Base-by-base conservation (phyloP, 2,329 filamentous ascomycete genomes). In the Neofusicoccum ribis region DNA sequence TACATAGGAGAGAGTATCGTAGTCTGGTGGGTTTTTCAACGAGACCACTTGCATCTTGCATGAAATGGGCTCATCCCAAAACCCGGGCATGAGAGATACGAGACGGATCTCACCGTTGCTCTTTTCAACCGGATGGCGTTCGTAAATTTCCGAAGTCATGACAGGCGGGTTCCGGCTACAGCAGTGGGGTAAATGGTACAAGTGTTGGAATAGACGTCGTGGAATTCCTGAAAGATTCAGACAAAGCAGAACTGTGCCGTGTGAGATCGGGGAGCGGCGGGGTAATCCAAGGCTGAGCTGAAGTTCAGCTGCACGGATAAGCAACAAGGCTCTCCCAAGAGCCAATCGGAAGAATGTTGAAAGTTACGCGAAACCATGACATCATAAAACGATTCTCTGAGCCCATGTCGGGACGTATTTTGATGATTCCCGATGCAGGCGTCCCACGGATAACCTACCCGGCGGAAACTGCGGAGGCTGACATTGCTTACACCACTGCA, bases 1-100 rank as follows among this genome's bases (percentile, higher is more conserved):
- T 3, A 46, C 58, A 39, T 68, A 67, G 5, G 66, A 67, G 31
- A 67, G 52, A 9, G 66, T 58, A 12, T 67, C 17, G 23, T 44
- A 67, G 3, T 51, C 34, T 8, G 49, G 43, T 12, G n/a, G 39
- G 12, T 63, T 17, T 37, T 34, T 41, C 27, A 67, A 59, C 56
- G 66, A 66, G 60, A 63, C 11, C 31, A 43, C 37, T 5, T 14
- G 8, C 8, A 58, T 9, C 7, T 3, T 31, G 15, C 37, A 34
- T 11, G 17, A 11, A 9, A 58, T 34, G 5, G 54, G 54, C 3
- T 58, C 37, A 5, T 58, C 54, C 54, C 20, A 58, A 9, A 58
- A 58, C 7, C 54, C 41, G 20, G 54, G 37, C 3, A 44, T 14
- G 14, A 58, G 15, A 44, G 11, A 15, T 17, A 58, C 15, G 14